Evolutionary conservation across 1,284 basidiomycete species (phyloP), one percentile per base, ranked within the genome.

Genomic region (Cerioporus squamosus): DNA sequence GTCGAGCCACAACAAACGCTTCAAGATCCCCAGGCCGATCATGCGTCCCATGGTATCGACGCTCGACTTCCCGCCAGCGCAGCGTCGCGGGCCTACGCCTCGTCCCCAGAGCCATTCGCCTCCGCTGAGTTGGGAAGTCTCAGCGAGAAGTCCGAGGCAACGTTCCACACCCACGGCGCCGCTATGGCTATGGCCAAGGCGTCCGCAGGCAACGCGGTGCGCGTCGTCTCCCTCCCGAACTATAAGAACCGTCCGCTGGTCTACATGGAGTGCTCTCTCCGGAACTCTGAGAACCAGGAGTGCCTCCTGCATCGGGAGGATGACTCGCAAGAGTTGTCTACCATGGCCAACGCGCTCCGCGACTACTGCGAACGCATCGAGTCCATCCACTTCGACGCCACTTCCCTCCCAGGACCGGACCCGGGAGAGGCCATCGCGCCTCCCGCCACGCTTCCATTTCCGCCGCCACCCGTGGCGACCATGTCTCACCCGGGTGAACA

Each of bases 331-430:
- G 14, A 10, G 4, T 20, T 17, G n/a, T 22, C 43, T 10, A 49
- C 48, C 5, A 38, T 57, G 39, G 59, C 36, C 18, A 40, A 51
- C 26, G 50, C 57, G 5, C 52, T 57, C 2, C 45, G 18, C 17
- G n/a, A 12, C 15, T 50, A 57, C 36, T 17, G 42, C 24, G 33
- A 38, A 23, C 44, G 17, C n/a, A 49, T 61, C 52, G 38, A 20
- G 12, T 55, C 55, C 20, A 46, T 61, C 39, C 15, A 42, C 33
- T 17, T 61, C 26, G 53, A 61, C 31, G 49, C 45, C 17, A 49
- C 48, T 5, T 33, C 39, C 5, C 17, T 55, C 24, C 49, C 55
- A 5, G 50, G 48, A 36, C 49, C 47, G 14, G n/a, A 42, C 9
- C 5, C 50, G 12, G 20, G 22, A 6, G 36, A n/a, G 3, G 8